These are phyloP conservation scores for Groenewaldozyma salmanticensis DNA, from an alignment of 805 yeast genomes.

Conservation along the genomic window DNA sequence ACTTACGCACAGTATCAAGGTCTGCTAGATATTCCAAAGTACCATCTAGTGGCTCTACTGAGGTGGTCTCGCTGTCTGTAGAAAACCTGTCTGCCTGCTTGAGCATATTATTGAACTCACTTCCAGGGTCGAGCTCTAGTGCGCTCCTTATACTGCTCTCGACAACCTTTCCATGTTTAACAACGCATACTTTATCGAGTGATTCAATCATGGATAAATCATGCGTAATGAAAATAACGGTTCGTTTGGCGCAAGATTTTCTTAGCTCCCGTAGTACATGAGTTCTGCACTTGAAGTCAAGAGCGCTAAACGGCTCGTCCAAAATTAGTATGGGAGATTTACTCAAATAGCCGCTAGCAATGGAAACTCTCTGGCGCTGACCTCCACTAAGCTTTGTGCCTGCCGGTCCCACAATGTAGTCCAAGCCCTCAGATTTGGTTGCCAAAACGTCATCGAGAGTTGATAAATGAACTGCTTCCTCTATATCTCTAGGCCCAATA, in stretches of 20 bases:
- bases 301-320: slow-evolving; percentile 81
- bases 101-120: neutral
- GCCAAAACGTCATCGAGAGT: slow-evolving; percentile 37
- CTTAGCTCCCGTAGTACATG: slow-evolving; percentile 42
- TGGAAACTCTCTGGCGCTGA: slow-evolving; percentile 71
- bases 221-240: slow-evolving; percentile 80
- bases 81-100: neutral
- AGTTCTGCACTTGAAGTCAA: slow-evolving; percentile 47
- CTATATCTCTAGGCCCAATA: slow-evolving; percentile 33
- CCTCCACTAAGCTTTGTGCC: slow-evolving; percentile 73
- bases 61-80: neutral
- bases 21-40: no score
- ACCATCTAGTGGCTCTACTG: no score
- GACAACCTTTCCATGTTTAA: slow-evolving; percentile 50
- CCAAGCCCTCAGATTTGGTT: slow-evolving; percentile 43
- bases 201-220: slow-evolving; percentile 48
- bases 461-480: slow-evolving; percentile 18
- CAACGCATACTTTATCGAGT: slow-evolving; percentile 47
- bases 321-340: slow-evolving; percentile 67
- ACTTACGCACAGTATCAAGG: neutral
- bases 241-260: slow-evolving; percentile 51
- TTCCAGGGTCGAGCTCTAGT: slow-evolving; percentile 3
- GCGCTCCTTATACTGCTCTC: slow-evolving; percentile 10
- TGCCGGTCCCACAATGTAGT: slow-evolving; percentile 40
- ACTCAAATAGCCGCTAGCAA: slow-evolving; percentile 73